Evolutionary conservation across 1,139 yeast genomes (phyloP).

Genomic region (Yamadazyma spencermartinsiae): DNA sequence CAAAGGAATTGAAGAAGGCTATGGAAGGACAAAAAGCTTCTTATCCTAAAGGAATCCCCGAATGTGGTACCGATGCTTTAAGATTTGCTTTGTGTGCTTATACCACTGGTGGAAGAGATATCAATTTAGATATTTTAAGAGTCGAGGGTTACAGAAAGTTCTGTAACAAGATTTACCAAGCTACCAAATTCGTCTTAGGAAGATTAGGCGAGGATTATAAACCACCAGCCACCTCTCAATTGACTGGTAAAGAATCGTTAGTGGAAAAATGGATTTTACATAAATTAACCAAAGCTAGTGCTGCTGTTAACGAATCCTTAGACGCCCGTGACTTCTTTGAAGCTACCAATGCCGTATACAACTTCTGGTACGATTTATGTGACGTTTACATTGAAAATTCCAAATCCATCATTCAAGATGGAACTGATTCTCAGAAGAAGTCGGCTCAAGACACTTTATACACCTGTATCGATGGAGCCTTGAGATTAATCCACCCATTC

Average conservation of each 20-base stretch:
- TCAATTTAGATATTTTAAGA: constrained; percentile 91
- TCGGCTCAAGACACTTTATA: constrained; percentile 94
- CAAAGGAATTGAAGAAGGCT: constrained; percentile 85
- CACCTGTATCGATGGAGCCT: constrained; percentile 89
- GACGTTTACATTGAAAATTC: constrained; percentile 98
- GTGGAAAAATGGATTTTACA: constrained; percentile 97
- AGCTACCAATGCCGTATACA: constrained; percentile 83
- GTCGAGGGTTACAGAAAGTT: constrained; percentile 99
- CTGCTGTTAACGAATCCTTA: constrained; percentile 61
- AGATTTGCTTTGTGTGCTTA: constrained; percentile 98
- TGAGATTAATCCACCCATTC: constrained; percentile 92
- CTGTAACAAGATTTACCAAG: constrained; percentile 99
- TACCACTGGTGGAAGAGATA: constrained; percentile 98
- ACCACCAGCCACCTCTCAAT: constrained; percentile 65
- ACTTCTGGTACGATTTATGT: constrained; percentile 95
- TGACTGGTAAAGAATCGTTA: constrained; percentile 81
- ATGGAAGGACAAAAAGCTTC: constrained; percentile 84
- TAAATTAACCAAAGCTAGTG: constrained; percentile 72
- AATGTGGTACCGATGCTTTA: constrained; percentile 98
- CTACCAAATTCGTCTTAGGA: constrained; percentile 94
- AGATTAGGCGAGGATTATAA: constrained; percentile 85
- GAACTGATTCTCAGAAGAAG: constrained; percentile 76
- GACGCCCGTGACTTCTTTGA: constrained; percentile 88
- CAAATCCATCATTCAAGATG: constrained; percentile 87
- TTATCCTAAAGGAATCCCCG: constrained; percentile 97